Base-by-base conservation (phyloP, 2,329 filamentous ascomycete genomes). In the Sordariomycetes sp. region DNA sequence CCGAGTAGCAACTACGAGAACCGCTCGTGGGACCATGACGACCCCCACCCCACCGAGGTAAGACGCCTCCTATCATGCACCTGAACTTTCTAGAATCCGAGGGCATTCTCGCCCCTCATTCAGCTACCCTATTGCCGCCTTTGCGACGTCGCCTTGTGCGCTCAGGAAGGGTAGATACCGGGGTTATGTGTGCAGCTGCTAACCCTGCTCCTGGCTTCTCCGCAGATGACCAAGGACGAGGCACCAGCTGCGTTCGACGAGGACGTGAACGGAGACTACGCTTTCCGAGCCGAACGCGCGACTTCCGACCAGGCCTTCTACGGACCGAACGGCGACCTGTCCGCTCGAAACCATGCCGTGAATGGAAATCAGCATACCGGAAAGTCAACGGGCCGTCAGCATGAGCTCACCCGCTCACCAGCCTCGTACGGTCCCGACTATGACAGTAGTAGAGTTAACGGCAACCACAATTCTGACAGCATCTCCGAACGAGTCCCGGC, bases 1-100 rank as follows among this genome's bases (percentile, higher is more conserved):
- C 72, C 77, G 17, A 72, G 70, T 61, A 78, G 74, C 64, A 74
- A 73, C 57, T 73, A 80, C 64, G 77, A 76, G 52, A 70, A 69
- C 45, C 69, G 71, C 53, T 64, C 70, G 24, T 81, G 78, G 78
- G 70, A 69, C 22, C 69, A 70, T 55, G 62, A 64, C 50, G 60
- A 60, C 42, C 65, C 70, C 20, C 48, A 52, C 7, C 51, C 6
- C 39, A 60, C 64, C 57, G 69, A 75, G 68, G 74, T 76, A 65
- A 65, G 74, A 62, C 52, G 12, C 39, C n/a, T 2, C 7, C 42
- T 13, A 22, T 24, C 22, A 12, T 20, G 45, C 12, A 3, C 20
- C 20, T 22, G 20, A 22, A 2, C n/a, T 20, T 22, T 10, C n/a
- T 13, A 50, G 42, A n/a, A 48, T 8, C 13, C 17, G n/a, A 48